Percentiles rank a stretch among this genome's conserved stretches.
These are phyloP conservation scores for Leonotis leonurus DNA, from an alignment of 257 asterid species.

Conservation along the genomic window DNA sequence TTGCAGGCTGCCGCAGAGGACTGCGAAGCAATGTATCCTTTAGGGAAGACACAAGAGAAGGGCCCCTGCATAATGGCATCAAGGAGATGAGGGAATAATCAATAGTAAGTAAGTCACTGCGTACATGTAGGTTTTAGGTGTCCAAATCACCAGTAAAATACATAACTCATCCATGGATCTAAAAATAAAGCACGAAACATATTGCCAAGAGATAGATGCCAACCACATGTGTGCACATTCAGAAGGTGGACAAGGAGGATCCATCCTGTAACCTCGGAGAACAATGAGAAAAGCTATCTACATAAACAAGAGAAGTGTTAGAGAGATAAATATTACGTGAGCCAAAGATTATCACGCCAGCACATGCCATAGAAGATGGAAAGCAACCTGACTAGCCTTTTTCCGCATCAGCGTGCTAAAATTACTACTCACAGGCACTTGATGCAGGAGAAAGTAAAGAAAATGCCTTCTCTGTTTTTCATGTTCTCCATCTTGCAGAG, in stretches of 20 bases:
- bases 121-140: conserved; percentile 9
- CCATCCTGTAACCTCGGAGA: conserved; percentile 87
- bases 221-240: conserved; percentile 99
- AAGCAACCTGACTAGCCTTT: conserved; percentile 88
- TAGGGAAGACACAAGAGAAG: conserved; percentile 79
- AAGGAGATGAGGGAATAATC: conserved; percentile 13
- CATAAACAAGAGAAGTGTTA: conserved; percentile 20
- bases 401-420: conserved; percentile 85
- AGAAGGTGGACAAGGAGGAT: conserved; percentile 94
- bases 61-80: conserved; percentile 54
- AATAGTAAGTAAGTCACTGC: conserved; percentile 4
- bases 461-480: conserved; percentile 93
- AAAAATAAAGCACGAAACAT: conserved; percentile 18
- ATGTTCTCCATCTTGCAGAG: conserved; percentile 97
- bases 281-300: conserved; percentile 82
- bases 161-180: conserved; percentile 7
- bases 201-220: conserved; percentile 27
- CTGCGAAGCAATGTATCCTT: conserved; percentile 72
- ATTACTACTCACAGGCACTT: conserved; percentile 90
- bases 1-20: conserved; percentile 90
- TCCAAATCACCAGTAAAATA: conserved; percentile 5
- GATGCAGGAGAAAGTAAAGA: conserved; percentile 89
- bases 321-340: conserved; percentile 22
- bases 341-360: conserved; percentile 2
- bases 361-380: conserved; percentile 11